Conservation (phyloP, 2,329 filamentous ascomycete species). For the Arthrobotrys pseudoclavata region DNA sequence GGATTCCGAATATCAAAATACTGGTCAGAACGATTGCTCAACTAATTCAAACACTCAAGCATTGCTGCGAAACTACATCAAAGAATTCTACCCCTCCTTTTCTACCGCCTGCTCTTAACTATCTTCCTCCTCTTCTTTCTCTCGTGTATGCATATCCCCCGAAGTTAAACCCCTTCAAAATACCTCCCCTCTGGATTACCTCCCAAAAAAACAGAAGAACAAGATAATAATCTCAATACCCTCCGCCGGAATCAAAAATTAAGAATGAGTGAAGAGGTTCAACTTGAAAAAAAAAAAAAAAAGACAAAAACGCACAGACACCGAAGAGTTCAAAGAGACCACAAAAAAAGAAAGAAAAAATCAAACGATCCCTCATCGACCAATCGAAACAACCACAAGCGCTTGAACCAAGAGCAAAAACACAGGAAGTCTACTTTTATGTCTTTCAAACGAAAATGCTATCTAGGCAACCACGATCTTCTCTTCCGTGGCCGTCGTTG, state of each 20-base stretch:
- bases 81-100: conserved; percentile 5
- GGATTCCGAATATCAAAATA: background rate
- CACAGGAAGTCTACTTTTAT: conserved; percentile 41
- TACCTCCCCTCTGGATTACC: background rate
- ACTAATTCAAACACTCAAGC: conserved; percentile 33
- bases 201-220: conserved; percentile 7
- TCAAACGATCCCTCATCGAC: conserved; percentile 16
- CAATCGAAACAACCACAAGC: conserved; percentile 14
- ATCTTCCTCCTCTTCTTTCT: background rate
- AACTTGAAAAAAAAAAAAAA: conserved; percentile 12
- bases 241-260: conserved; percentile 15
- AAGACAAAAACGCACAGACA: conserved; percentile 8
- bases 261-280: conserved; percentile 46
- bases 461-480: conserved; percentile 45
- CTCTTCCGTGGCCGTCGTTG: conserved; percentile 32
- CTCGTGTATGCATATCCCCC: conserved; percentile 1
- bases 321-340: background rate
- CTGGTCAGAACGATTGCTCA: conserved; percentile 26
- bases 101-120: background rate
- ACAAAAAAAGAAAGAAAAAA: conserved; percentile 3
- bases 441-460: conserved; percentile 18
- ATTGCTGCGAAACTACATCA: conserved; percentile 49
- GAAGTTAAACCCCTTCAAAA: conserved; percentile 1
- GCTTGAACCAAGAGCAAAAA: conserved; percentile 22
- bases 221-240: conserved; percentile 5